Base-by-base conservation (phyloP, 768 basidiomycete species). In the Lentinula sp. region DNA sequence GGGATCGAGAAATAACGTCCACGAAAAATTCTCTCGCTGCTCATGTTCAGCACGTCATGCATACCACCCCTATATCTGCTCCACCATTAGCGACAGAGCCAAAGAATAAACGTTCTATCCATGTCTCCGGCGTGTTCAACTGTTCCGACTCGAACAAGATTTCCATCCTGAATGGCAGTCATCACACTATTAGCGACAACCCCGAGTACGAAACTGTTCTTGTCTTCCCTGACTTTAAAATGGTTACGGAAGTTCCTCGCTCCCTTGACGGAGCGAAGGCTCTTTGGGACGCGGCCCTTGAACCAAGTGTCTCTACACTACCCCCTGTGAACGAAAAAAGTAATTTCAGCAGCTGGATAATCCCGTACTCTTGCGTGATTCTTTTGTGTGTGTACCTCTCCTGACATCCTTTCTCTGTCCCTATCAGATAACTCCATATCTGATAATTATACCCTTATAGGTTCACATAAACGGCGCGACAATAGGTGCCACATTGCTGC, bases 401-500 rank as follows among this genome's bases (percentile, higher is more conserved):
- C 45, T 61, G 53, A 28, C 61, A 45, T 57, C 13, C 51, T 61
- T 56, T 49, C 58, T 63, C 59, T 46, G 52, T 52, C 18, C 52
- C 16, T 60, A 52, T 60, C 59, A 23, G 59, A 60, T 52, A 51
- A 52, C 28, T 23, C 43, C 55, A 70, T 60, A 31, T 67, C 64
- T 61, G 55, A 62, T 56, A 43, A 67, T 62, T 39, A 42, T 65
- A 60, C 62, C 51, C 51, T 31, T 63, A 64, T 68, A 95, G 93
- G 95, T 71, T 97, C 95, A 2, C 96, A 98, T 75, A 93, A 94
- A 75, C 84, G 83, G 66, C 80, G 95, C 35, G 96, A 98, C 74
- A 95, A 95, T 70, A 85, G 93, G 62, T 99, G 96, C 72, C 84
- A 84, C 28, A 87, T 98, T 49, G 86, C 90, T 9, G 93, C 94